Evolutionary conservation across 2,329 filamentous ascomycete genomes (phyloP), one percentile per base, ranked within the genome.

Genomic region (Colletotrichum chrysophilum): DNA sequence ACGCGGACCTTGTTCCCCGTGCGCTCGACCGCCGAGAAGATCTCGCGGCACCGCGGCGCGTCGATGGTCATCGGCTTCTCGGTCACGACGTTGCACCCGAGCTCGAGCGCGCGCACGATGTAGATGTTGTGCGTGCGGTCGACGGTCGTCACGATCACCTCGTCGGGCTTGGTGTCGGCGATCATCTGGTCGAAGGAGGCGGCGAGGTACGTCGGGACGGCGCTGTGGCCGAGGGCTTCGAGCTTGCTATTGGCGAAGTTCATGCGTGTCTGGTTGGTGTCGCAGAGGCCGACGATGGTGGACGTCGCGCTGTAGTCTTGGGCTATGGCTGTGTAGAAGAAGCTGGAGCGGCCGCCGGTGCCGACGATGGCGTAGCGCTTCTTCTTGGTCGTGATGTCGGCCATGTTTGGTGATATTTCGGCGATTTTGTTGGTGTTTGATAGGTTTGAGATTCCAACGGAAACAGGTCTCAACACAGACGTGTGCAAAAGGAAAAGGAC

Each of bases 121-220:
- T 93, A 93, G 32, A 84, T 86, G 79, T 92, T 85, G 81, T 93
- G 91, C 5, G 90, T 91, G 30, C 91, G 88, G 82, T 93, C 91
- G 78, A 93, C 91, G 0, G 91, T 92, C 1, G 91, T 92, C 18
- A 93, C 86, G 77, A 93, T 92, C 18, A 93, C 87, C 79, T 91
- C 90, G 80, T 93, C 90, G 0, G 91, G 91, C 71, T 86, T 86
- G 0, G 89, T 89, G 64, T 91, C 89, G 36, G 82, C 71, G 77
- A 91, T 86, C 91, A 93, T 92, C 64, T 83, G 82, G 79, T 92
- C 90, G 77, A 93, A 93, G 78, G 90, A 85, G 14, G 81, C 75
- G 0, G 90, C 90, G 32, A 86, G 84, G 81, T 88, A 93, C 0
- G 89, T 91, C 3, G 90, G 90, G 0, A 93, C 85, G 3, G 83